phyloP scores from a whole-genome alignment of 208 protist species.

The Leishmania braziliensis region DNA sequence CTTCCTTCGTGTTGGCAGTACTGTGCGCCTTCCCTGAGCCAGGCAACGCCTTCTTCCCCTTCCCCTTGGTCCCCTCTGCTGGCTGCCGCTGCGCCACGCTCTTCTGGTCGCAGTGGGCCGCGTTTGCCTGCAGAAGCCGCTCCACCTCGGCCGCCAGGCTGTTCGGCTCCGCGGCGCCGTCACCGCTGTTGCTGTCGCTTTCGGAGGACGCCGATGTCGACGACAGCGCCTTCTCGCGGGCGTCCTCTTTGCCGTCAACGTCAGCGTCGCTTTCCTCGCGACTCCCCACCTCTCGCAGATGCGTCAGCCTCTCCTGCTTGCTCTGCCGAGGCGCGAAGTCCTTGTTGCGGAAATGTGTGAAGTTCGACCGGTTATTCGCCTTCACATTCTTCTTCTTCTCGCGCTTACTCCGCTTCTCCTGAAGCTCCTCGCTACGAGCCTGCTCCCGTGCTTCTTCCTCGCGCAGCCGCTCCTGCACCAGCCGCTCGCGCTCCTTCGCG shows the following conservation, averaged over 20 bases:
- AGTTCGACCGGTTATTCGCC: constrained; percentile 87
- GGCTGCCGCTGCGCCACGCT: not conserved
- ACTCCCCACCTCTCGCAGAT: constrained; percentile 3
- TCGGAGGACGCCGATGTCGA: not conserved
- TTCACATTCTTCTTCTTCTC: constrained; percentile 89
- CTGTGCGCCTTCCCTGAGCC: not conserved
- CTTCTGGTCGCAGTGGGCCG: constrained; percentile 6
- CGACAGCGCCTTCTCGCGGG: not conserved
- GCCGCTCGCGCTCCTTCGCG: constrained; percentile 34
- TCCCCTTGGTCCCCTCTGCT: not conserved
- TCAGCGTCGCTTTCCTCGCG: not conserved
- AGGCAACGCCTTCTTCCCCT: not conserved
- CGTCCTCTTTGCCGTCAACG: not conserved
- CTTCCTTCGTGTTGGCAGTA: not conserved
- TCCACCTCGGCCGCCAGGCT: constrained; percentile 20
- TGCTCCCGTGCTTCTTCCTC: constrained; percentile 28
- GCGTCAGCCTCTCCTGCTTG: constrained; percentile 19
- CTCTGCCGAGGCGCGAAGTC: constrained; percentile 63
- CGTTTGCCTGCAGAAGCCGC: constrained; percentile 10
- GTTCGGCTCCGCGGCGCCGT: not conserved
- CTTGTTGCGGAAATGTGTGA: constrained; percentile 89
- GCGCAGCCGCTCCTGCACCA: constrained; percentile 37
- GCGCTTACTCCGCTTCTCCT: constrained; percentile 34
- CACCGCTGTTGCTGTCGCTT: not conserved
- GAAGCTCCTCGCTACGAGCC: constrained; percentile 30